Conservation (phyloP, 306 rosid species). For the Trifolium subterraneum region DNA sequence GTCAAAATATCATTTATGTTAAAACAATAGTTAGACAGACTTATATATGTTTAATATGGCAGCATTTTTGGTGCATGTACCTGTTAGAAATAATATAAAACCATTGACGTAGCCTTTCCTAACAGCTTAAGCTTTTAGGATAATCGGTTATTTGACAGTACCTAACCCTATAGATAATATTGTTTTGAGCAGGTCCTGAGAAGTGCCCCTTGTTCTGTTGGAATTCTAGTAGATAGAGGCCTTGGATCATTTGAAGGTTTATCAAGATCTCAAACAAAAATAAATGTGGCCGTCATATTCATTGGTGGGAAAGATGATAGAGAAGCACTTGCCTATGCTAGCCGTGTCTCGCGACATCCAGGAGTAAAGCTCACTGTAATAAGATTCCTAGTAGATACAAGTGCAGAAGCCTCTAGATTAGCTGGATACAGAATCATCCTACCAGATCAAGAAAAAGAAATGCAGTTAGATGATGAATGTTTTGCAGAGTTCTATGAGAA, state of each 20-base stretch:
- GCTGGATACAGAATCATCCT: slow-evolving; percentile 55
- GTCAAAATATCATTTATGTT: too few relatives aligned
- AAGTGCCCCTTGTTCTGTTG: slow-evolving; percentile 84
- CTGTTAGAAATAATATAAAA: too few relatives aligned
- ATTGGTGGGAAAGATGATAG: slow-evolving; percentile 90
- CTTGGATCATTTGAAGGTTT: slow-evolving; percentile 63
- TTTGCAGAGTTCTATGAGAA: slow-evolving; percentile 81
- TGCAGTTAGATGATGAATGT: slow-evolving; percentile 75
- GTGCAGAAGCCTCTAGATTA: slow-evolving; percentile 55
- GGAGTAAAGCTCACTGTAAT: slow-evolving; percentile 78
- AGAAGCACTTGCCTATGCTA: slow-evolving; percentile 79
- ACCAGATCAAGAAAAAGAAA: slow-evolving; percentile 68
- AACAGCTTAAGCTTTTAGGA: too few relatives aligned
- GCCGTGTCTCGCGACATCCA: slow-evolving; percentile 69
- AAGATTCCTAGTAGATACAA: slow-evolving; percentile 70
- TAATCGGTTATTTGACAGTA: too few relatives aligned
- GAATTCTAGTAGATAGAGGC: slow-evolving; percentile 92
- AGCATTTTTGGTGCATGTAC: too few relatives aligned
- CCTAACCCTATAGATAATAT: neutral
- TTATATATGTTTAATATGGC: too few relatives aligned
- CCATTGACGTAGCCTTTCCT: too few relatives aligned
- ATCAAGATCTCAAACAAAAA: slow-evolving; percentile 43
- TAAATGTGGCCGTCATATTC: slow-evolving; percentile 75
- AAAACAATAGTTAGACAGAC: too few relatives aligned
- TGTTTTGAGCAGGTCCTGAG: slow-evolving; percentile 61